Conservation (phyloP, 805 yeast species). For the Hanseniaspora osmophila region DNA sequence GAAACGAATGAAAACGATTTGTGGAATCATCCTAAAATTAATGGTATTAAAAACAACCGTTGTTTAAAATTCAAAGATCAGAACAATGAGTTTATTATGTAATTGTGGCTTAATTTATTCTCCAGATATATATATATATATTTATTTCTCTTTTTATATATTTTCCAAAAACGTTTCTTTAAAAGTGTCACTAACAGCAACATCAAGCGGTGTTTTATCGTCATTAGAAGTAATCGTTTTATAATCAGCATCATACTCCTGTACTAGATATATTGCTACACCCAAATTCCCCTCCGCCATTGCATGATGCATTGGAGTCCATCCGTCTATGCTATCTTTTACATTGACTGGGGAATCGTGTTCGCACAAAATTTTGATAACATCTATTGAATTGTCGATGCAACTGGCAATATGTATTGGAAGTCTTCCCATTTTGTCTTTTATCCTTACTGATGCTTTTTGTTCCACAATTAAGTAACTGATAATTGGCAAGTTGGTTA, state of each 20-base stretch:
- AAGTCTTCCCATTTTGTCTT: constrained; percentile 51
- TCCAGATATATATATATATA: no score
- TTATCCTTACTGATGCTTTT: constrained; percentile 47
- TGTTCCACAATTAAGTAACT: constrained; percentile 33
- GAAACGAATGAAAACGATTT: constrained; percentile 6
- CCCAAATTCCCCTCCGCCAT: constrained; percentile 82
- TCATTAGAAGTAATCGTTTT: constrained; percentile 29
- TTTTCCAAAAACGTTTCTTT: constrained; percentile 24
- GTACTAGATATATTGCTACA: constrained; percentile 45
- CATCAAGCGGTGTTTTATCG: constrained; percentile 40
- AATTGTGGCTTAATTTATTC: not conserved
- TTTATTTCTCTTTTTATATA: constrained; percentile 3
- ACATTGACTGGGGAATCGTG: constrained; percentile 51
- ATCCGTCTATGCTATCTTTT: constrained; percentile 48
- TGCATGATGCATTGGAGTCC: constrained; percentile 86
- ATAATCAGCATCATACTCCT: constrained; percentile 51
- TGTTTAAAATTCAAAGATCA: constrained; percentile 13
- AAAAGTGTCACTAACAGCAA: constrained; percentile 41
- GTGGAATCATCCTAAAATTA: constrained; percentile 10
- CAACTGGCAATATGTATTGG: constrained; percentile 79
- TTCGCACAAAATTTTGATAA: constrained; percentile 40
- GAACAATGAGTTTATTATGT: not conserved
- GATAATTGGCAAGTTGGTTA: not conserved
- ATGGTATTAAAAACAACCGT: constrained; percentile 13
- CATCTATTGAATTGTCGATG: constrained; percentile 40